Percentiles rank a stretch among this genome's conserved stretches.
These are phyloP conservation scores for Colletotrichum viniferum DNA, from an alignment of 2,329 filamentous ascomycete species.

Conservation along the genomic window DNA sequence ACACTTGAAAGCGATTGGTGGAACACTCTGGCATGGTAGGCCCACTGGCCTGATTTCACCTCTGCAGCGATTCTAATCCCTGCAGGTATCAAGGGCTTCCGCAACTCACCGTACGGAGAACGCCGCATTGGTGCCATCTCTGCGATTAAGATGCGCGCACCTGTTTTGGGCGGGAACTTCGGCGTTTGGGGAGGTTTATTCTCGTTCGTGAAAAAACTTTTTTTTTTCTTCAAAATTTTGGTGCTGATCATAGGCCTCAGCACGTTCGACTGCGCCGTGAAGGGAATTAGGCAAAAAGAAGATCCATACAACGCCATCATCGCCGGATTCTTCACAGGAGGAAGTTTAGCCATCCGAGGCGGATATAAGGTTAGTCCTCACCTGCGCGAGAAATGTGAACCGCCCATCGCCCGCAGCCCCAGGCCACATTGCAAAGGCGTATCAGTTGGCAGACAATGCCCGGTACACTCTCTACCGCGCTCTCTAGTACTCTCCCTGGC, in stretches of 20 bases:
- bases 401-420: fast-evolving
- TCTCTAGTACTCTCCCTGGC: background rate
- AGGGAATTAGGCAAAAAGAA: constrained; percentile 56
- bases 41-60: fast-evolving
- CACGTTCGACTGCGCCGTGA: constrained; percentile 92
- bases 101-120: constrained; percentile 91
- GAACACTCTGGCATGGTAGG: constrained; percentile 86
- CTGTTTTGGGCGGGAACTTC: constrained; percentile 96
- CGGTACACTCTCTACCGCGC: background rate
- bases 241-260: background rate
- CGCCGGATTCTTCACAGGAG: constrained; percentile 95
- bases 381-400: background rate
- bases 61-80: background rate
- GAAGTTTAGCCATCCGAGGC: constrained; percentile 88
- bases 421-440: background rate
- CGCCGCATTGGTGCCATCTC: constrained; percentile 94
- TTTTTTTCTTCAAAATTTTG: too few relatives aligned
- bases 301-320: constrained; percentile 69
- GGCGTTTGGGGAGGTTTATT: constrained; percentile 64
- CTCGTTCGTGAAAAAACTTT: too few relatives aligned
- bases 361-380: constrained; percentile 66
- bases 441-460: fast-evolving
- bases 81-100: constrained; percentile 78
- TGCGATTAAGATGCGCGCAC: constrained; percentile 95
- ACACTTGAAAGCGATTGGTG: constrained; percentile 62